A percentile compares a stretch with the other conserved stretches of the same genome.
Evolutionary conservation across 2,329 filamentous ascomycete genomes (phyloP).

Genomic region (Neonectria neomacrospora): DNA sequence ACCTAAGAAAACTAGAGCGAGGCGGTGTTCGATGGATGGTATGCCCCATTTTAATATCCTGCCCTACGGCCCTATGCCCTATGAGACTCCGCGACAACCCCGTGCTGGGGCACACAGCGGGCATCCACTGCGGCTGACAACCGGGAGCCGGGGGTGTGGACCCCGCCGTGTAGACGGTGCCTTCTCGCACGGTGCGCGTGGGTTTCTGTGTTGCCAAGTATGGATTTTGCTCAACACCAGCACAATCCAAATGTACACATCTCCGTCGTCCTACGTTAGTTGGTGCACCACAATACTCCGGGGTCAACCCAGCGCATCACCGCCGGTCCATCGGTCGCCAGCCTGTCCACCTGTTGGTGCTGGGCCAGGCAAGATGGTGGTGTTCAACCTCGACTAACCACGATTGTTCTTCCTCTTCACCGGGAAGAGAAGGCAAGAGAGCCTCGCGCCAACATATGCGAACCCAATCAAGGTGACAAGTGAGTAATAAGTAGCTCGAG

Average conservation of each 20-base stretch:
- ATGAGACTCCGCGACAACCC: slow-evolving; percentile 17
- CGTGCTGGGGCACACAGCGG: slow-evolving; percentile 5
- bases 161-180: not conserved
- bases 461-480: not conserved
- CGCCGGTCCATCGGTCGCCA: not conserved
- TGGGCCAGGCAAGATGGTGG: not conserved
- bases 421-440: too few relatives aligned
- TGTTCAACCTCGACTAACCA: not conserved
- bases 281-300: not conserved
- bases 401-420: not conserved
- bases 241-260: not conserved
- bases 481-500: not conserved
- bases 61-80: slow-evolving; percentile 28
- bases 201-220: not conserved
- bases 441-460: too few relatives aligned
- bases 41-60: slow-evolving; percentile 29
- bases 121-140: slow-evolving; percentile 25
- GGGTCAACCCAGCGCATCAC: not conserved
- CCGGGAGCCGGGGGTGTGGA: not conserved
- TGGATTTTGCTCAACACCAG: not conserved
- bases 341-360: not conserved
- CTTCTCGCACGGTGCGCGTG: not conserved
- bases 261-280: not conserved
- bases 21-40: slow-evolving; percentile 12
- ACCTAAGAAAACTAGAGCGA: not conserved